Conservation (phyloP, 2,329 filamentous ascomycete genomes). For the Ophiostoma sp. region DNA sequence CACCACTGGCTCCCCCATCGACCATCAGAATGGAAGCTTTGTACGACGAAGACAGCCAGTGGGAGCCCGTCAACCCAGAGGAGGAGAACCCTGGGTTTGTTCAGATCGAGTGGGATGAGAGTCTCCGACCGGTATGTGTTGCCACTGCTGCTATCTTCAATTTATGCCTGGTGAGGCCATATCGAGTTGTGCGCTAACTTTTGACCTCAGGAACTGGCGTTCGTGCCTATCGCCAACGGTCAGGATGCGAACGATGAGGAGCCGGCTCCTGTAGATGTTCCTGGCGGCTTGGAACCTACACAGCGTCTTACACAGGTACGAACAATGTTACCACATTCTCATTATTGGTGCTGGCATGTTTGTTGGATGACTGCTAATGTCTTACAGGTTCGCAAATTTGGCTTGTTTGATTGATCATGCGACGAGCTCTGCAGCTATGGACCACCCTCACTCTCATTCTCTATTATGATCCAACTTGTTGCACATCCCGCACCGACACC, state of each 20-base stretch:
- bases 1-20: slow-evolving; percentile 45
- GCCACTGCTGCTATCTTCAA: background rate
- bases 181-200: background rate
- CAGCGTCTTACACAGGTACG: slow-evolving; percentile 69
- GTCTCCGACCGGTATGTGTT: slow-evolving; percentile 55
- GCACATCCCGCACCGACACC: slow-evolving; percentile 82
- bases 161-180: background rate
- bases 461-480: slow-evolving; percentile 70
- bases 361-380: slow-evolving; percentile 35
- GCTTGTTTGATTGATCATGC: slow-evolving; percentile 35
- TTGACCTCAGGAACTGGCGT: slow-evolving; percentile 27
- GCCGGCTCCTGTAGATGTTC: slow-evolving; percentile 26
- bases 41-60: slow-evolving; percentile 67
- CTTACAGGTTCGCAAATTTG: slow-evolving; percentile 36
- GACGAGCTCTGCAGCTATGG: too few relatives aligned
- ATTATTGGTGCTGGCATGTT: too few relatives aligned
- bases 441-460: background rate
- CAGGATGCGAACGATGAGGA: slow-evolving; percentile 33
- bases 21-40: slow-evolving; percentile 66
- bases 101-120: slow-evolving; percentile 73
- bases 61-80: slow-evolving; percentile 66
- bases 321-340: background rate
- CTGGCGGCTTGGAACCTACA: slow-evolving; percentile 63
- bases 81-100: slow-evolving; percentile 66
- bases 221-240: slow-evolving; percentile 46